Conservation (phyloP, 176 grass and related monocot genomes). For the Panicum miliaceum region DNA sequence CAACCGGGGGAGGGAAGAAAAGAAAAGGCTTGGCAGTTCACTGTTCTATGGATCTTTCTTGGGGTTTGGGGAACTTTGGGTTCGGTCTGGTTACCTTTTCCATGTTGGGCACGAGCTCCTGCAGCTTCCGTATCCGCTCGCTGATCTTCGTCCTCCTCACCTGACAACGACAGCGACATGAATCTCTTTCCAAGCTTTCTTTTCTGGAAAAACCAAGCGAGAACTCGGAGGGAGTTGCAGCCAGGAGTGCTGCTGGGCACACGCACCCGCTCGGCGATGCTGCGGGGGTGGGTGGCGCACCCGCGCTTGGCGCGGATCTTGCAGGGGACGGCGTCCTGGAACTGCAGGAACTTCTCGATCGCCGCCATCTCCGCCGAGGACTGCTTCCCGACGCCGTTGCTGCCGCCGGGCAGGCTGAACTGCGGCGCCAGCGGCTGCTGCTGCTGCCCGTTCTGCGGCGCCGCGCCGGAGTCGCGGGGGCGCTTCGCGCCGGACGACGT, state of each 20-base stretch:
- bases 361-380: conserved; percentile 59
- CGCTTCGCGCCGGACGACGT: conserved; percentile 52
- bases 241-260: background rate
- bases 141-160: conserved; percentile 94
- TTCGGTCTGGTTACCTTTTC: conserved; percentile 69
- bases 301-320: conserved; percentile 92
- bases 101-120: conserved; percentile 96
- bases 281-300: conserved; percentile 90
- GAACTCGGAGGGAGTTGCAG: background rate
- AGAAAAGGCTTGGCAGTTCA: background rate
- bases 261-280: conserved; percentile 87
- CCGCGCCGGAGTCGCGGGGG: conserved; percentile 25
- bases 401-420: conserved; percentile 62
- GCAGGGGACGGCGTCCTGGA: conserved; percentile 81
- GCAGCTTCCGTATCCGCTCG: conserved; percentile 91
- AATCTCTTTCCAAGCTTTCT: background rate
- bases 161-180: conserved; percentile 37
- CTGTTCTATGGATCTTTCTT: background rate
- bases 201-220: background rate
- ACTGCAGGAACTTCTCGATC: conserved; percentile 77
- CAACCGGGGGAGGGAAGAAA: too few relatives aligned
- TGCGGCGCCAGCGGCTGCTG: conserved; percentile 64
- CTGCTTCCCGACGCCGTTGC: conserved; percentile 19
- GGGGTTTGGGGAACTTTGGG: background rate
- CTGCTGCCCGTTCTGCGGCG: conserved; percentile 40